These are phyloP conservation scores for Histomonas meleagridis DNA, from an alignment of 208 protist species.

Conservation along the genomic window DNA sequence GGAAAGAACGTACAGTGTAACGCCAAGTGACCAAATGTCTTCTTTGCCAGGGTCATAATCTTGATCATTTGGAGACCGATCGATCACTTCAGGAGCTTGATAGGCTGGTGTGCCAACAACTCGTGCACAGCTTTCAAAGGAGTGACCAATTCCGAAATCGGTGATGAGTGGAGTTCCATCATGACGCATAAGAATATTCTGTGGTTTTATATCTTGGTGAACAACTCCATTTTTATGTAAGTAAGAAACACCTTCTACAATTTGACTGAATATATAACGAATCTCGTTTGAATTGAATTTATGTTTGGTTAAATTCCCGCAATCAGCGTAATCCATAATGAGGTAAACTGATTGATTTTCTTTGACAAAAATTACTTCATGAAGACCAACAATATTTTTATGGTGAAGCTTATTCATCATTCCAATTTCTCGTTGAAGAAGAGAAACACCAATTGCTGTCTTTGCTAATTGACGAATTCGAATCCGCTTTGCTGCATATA, in stretches of 20 bases:
- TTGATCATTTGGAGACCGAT: too few species aligned
- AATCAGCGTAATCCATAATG: neutral
- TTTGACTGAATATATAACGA: neutral
- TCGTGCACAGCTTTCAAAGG: neutral
- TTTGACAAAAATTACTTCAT: neutral
- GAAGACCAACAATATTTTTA: neutral
- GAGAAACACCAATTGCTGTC: neutral
- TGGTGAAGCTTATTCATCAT: neutral
- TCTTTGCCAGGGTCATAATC: too few species aligned
- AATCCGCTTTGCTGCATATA: neutral
- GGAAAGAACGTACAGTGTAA: neutral
- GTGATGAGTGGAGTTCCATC: neutral
- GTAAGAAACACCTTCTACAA: neutral
- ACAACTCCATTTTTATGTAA: neutral
- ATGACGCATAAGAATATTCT: neutral
- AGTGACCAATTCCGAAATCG: neutral
- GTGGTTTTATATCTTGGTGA: neutral
- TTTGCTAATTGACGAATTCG: neutral
- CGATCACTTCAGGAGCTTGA: neutral
- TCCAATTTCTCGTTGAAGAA: neutral
- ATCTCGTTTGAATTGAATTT: neutral
- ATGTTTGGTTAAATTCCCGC: neutral
- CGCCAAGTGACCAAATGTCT: neutral
- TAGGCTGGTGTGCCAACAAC: slow-evolving; percentile 6
- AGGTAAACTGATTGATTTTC: neutral